These are phyloP conservation scores for Microbotryum violaceum DNA, from an alignment of 1,284 basidiomycete species.

Conservation along the genomic window DNA sequence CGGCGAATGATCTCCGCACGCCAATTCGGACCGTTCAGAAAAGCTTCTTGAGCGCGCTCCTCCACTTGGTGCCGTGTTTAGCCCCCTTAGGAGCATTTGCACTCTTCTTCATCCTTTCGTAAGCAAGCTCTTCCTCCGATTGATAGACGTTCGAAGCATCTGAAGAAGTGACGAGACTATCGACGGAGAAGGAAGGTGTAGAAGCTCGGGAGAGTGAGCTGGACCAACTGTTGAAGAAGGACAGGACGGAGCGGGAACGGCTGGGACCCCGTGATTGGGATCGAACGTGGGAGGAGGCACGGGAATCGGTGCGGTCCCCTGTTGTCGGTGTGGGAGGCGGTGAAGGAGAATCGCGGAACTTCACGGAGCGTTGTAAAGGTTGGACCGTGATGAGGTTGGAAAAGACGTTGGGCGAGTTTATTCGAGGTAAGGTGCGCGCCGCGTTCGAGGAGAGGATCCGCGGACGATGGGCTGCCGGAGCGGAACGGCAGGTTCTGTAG, in stretches of 20 bases:
- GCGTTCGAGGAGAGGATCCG: neutral
- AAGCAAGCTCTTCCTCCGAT: neutral
- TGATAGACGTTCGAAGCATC: neutral
- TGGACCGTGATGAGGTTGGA: neutral
- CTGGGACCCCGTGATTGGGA: neutral
- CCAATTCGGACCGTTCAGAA: neutral
- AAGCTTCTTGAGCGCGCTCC: slow-evolving; percentile 6
- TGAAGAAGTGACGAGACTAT: neutral
- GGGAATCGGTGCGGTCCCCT: slow-evolving; percentile 5
- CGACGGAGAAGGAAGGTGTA: neutral
- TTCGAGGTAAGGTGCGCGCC: neutral
- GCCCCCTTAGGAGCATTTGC: no score
- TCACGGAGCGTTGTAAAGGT: neutral
- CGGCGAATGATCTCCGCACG: neutral
- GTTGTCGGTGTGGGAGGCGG: slow-evolving; percentile 4
- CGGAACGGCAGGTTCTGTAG: neutral
- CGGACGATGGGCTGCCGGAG: neutral
- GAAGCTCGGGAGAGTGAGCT: neutral
- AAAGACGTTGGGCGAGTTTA: neutral
- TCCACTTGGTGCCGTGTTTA: neutral
- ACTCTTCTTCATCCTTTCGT: neutral
- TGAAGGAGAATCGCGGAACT: neutral
- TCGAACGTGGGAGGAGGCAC: slow-evolving; percentile 5
- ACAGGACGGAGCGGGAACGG: slow-evolving; percentile 18
- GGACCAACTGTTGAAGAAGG: slow-evolving; percentile 16